These are phyloP conservation scores for Camellia japonica DNA, from an alignment of 148 eudicot species.

Conservation along the genomic window DNA sequence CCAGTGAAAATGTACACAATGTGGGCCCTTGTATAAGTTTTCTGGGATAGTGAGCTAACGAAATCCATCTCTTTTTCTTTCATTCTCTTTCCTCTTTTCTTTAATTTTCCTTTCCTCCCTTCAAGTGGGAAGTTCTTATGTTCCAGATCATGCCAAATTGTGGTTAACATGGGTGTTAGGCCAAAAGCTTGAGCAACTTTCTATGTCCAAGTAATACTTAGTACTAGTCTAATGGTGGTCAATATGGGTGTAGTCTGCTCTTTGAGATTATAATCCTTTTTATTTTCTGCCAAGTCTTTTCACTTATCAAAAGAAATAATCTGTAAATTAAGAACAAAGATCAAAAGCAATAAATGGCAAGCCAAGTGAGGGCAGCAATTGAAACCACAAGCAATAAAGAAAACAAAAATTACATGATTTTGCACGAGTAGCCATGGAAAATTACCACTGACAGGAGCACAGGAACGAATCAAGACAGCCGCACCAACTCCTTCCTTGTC, in stretches of 20 bases:
- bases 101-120: background rate
- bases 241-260: too few relatives aligned
- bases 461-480: constrained; percentile 88
- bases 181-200: background rate
- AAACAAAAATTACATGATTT: background rate
- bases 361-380: background rate
- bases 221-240: background rate
- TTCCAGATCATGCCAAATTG: background rate
- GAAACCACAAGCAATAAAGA: background rate
- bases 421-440: background rate
- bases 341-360: background rate
- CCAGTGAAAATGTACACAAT: background rate
- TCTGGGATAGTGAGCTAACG: background rate
- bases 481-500: constrained; percentile 90
- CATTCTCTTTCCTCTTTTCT: background rate
- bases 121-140: background rate
- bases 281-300: background rate
- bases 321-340: background rate
- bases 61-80: background rate
- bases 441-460: constrained; percentile 87
- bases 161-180: background rate
- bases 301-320: background rate
- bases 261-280: background rate
- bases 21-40: background rate
- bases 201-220: background rate